Conservation (phyloP, 2,329 filamentous ascomycete genomes). For the Alternaria burnsii region DNA sequence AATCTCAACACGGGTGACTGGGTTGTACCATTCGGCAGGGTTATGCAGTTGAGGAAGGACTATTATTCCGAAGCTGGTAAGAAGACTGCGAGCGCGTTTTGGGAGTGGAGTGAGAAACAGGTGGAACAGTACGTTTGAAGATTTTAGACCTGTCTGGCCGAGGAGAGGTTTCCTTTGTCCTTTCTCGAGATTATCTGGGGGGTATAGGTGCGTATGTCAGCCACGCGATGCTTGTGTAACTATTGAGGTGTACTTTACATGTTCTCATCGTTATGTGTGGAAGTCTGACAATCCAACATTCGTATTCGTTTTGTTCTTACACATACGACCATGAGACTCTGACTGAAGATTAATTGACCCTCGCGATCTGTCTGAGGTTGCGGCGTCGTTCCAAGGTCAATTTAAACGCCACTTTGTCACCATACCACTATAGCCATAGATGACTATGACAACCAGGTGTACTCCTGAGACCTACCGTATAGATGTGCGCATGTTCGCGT, state of each 20-base stretch:
- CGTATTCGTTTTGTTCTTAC: too few species aligned
- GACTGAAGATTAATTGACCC: too few species aligned
- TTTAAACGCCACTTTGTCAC: not conserved
- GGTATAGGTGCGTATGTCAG: too few species aligned
- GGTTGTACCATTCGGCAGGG: constrained; percentile 31
- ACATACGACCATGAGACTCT: too few species aligned
- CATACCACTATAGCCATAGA: not conserved
- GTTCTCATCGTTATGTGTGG: too few species aligned
- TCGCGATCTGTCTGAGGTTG: not conserved
- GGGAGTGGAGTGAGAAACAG: constrained; percentile 57
- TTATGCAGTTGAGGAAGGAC: constrained; percentile 51
- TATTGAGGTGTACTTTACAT: too few species aligned
- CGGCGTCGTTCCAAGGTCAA: not conserved
- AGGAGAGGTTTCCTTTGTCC: too few species aligned
- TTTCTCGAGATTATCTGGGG: too few species aligned
- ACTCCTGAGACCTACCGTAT: not conserved
- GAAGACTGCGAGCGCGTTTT: constrained; percentile 52
- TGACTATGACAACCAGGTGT: not conserved
- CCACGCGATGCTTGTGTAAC: too few species aligned
- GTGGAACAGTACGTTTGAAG: constrained; percentile 25
- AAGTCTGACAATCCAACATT: too few species aligned
- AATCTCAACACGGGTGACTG: constrained; percentile 43
- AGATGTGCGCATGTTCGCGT: not conserved
- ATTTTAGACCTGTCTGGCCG: too few species aligned
- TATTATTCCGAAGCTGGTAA: constrained; percentile 38